Conservation (phyloP, 331 rosid genomes). For the Spiraea crenata region DNA sequence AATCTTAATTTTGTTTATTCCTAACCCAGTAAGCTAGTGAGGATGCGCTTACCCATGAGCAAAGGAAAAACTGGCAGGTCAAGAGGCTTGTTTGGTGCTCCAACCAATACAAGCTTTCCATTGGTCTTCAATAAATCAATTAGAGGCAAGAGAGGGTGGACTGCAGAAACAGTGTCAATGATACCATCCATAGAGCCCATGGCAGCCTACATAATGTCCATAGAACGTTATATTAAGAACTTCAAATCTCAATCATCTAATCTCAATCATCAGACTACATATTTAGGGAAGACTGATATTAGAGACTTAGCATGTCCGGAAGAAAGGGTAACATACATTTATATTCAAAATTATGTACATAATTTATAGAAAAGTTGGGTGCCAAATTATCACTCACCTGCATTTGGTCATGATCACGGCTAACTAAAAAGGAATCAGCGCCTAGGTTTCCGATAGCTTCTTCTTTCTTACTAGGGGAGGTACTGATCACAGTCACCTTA, state of each 20-base stretch:
- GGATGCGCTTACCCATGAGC: slow-evolving; percentile 3
- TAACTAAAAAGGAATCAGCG: slow-evolving; percentile 49
- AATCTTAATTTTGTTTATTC: too few species aligned
- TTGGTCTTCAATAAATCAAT: slow-evolving; percentile 16
- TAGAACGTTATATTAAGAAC: too few species aligned
- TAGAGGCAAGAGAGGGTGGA: slow-evolving; percentile 13
- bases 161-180: slow-evolving; percentile 18
- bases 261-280: too few species aligned
- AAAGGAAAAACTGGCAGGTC: slow-evolving; percentile 7
- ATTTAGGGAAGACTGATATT: too few species aligned
- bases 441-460: slow-evolving; percentile 44
- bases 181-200: slow-evolving; percentile 25
- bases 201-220: slow-evolving; percentile 10
- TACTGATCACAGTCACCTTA: slow-evolving; percentile 54
- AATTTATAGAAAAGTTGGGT: too few species aligned
- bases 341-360: too few species aligned
- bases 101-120: slow-evolving; percentile 23
- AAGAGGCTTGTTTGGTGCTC: slow-evolving; percentile 13
- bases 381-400: neutral
- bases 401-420: slow-evolving; percentile 33
- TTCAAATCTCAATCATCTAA: too few species aligned
- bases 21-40: neutral
- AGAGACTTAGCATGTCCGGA: too few species aligned
- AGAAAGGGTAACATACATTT: too few species aligned
- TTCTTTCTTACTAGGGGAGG: slow-evolving; percentile 42